Evolutionary conservation across 2,329 filamentous ascomycete species (phyloP), one percentile per base, ranked within the genome.

Genomic region (Neobulgaria alba): DNA sequence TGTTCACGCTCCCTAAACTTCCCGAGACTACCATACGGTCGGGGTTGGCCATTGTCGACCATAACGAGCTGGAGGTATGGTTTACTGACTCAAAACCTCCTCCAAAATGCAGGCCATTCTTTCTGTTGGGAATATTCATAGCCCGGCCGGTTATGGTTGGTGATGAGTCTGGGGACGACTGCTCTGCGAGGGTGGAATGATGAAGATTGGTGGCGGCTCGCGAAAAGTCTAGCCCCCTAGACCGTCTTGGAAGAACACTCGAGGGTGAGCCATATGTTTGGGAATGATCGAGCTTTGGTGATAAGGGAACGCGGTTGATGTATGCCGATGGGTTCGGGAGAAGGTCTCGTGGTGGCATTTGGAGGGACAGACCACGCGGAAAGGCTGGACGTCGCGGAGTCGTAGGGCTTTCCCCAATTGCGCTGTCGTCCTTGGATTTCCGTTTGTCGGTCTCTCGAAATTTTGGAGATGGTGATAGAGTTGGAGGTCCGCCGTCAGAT

Each of bases 181-280:
- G 77, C 53, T 95, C 86, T 41, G 90, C 89, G 7, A 96, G 74
- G 0, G 85, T 96, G 12, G 90, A 95, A 63, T 96, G 92, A 64
- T 96, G 92, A 16, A 98, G 71, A 59, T 89, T 94, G 9, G 90
- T 95, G 47, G 87, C 92, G 9, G 89, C 89, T 52, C 90, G 77
- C 30, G 90, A 90, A 62, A 95, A 96, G 64, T 96, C 90, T 46
- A 95, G 71, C 32, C 90, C 90, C 41, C 90, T 78, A 20, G 89
- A 95, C 46, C 89, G 81, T 49, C 90, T 79, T 14, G 90, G 90
- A 5, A 96, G 73, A 34, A 94, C 84, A 39, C 89, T 93, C 18
- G 85, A 82, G 2, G 89, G 88, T 2, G 87, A 90, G 31, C 84
- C 83, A 66, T 93, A 95, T 35, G 81, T 86, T 51, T 88, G 84